Base-by-base conservation (phyloP, 2,329 filamentous ascomycete species). In the Colletotrichum caudatum region DNA sequence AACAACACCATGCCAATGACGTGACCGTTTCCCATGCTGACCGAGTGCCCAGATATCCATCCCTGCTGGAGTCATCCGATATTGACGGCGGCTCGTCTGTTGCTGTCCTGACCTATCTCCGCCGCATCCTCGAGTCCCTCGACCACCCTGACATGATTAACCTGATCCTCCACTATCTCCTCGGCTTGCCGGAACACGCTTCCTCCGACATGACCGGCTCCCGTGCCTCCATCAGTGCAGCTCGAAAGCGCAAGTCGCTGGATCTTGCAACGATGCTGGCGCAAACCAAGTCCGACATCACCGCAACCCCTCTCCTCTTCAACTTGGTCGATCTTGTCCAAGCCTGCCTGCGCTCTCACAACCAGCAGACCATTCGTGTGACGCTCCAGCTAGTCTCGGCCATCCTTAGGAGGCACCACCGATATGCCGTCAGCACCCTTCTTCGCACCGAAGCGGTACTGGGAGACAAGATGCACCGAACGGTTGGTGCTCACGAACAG, bases 51-150 rank as follows among this genome's bases (percentile, higher is more conserved):
- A 96, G 94, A 83, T 97, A 99, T 79, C 96, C 96, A 2, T 99
- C 97, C 1, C 86, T 99, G 41, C 87, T 99, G 18, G 95, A 99
- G 81, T 99, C 96, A 12, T 98, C 96, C 1, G 96, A 99, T 82
- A 93, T 97, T 50, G 95, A 98, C 81, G 96, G 95, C 75, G 96
- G 96, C 65, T 99, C 96, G 8, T 97, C 96, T 0, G 94, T 98
- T 29, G 96, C 96, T 4, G 96, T 99, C 16, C 86, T 98, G 74
- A 98, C 95, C 2, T 98, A 99, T 80, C 86, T 99, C 46, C 92
- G 93, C 69, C 92, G 93, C 53, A 97, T 98, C 66, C 87, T 99
- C 7, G 95, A 98, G 79, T 93, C 94, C 0, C 86, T 99, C 18
- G 94, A 98, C 74, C 94, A 98, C 79, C 93, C 94, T 9, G 95